Conservation (phyloP, 169 alveolate genomes). For the Theileria parva region DNA sequence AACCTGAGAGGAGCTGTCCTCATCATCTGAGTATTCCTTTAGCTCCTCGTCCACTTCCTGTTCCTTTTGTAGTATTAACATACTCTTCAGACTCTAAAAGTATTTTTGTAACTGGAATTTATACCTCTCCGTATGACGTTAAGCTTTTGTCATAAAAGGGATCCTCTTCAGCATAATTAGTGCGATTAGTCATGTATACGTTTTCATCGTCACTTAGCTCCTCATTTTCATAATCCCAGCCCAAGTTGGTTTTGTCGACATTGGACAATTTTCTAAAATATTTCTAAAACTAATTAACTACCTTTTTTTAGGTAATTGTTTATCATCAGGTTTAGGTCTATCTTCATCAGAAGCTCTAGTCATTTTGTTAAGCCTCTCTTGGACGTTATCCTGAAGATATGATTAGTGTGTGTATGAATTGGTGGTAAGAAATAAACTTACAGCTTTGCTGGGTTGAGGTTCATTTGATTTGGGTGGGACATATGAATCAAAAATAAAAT, state of each 20-base stretch:
- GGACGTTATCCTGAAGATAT: slow-evolving; percentile 26
- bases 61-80: slow-evolving; percentile 54
- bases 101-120: background rate
- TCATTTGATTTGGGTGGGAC: slow-evolving; percentile 15
- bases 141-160: slow-evolving; percentile 36
- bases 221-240: slow-evolving; percentile 62
- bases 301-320: background rate
- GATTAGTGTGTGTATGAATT: background rate
- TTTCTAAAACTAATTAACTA: background rate
- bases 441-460: background rate
- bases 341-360: slow-evolving; percentile 26
- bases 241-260: background rate
- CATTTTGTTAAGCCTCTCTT: slow-evolving; percentile 33
- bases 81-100: slow-evolving; percentile 26
- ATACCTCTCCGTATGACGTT: slow-evolving; percentile 58
- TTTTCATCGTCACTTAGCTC: slow-evolving; percentile 65
- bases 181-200: slow-evolving; percentile 16
- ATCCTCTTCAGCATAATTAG: slow-evolving; percentile 36
- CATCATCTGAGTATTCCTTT: slow-evolving; percentile 55
- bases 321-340: slow-evolving; percentile 1
- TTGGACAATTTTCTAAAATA: background rate
- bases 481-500: slow-evolving; percentile 35
- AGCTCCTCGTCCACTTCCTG: slow-evolving; percentile 66
- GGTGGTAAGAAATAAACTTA: background rate
- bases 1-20: slow-evolving; percentile 54